phyloP scores from a whole-genome alignment of 2,329 filamentous ascomycete genomes.

The Monilinia fructicola region DNA sequence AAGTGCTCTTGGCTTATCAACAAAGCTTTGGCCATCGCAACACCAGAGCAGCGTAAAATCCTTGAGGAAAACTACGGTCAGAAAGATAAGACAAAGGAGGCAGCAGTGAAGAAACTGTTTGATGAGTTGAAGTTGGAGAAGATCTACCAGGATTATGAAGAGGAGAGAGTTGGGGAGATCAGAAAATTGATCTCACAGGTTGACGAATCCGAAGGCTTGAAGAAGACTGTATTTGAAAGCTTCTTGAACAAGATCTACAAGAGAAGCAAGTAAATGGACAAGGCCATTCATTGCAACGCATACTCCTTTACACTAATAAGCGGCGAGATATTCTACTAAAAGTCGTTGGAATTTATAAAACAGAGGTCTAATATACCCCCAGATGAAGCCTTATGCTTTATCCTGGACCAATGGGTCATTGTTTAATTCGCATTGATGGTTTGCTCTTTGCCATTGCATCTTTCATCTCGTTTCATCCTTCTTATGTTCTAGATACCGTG shows the following conservation, averaged over 20 bases:
- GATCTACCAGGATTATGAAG: conserved; percentile 85
- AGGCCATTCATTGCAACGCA: background rate
- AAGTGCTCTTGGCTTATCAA: conserved; percentile 99
- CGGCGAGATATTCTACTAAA: conserved; percentile 6
- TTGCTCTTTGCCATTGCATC: background rate
- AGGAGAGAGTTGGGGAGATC: conserved; percentile 79
- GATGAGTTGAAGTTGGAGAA: conserved; percentile 81
- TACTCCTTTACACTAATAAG: conserved; percentile 9
- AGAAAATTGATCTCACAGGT: conserved; percentile 71
- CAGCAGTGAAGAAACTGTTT: conserved; percentile 83
- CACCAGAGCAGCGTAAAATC: conserved; percentile 79
- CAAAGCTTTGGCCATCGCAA: conserved; percentile 79
- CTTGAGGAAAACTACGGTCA: conserved; percentile 92
- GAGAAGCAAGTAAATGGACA: conserved; percentile 75
- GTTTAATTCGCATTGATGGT: background rate
- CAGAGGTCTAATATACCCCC: conserved; percentile 15
- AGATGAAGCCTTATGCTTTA: background rate
- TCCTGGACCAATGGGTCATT: background rate
- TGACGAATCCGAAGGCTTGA: conserved; percentile 84
- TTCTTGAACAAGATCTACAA: conserved; percentile 99
- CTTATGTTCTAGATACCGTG: background rate
- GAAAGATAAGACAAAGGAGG: conserved; percentile 83
- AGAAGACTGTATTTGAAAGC: conserved; percentile 83
- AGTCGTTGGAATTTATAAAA: conserved; percentile 2
- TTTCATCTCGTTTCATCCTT: background rate